Percentiles rank a stretch among this genome's conserved stretches.
phyloP scores from a whole-genome alignment of 805 yeast species.

The Priceomyces melissophilus region DNA sequence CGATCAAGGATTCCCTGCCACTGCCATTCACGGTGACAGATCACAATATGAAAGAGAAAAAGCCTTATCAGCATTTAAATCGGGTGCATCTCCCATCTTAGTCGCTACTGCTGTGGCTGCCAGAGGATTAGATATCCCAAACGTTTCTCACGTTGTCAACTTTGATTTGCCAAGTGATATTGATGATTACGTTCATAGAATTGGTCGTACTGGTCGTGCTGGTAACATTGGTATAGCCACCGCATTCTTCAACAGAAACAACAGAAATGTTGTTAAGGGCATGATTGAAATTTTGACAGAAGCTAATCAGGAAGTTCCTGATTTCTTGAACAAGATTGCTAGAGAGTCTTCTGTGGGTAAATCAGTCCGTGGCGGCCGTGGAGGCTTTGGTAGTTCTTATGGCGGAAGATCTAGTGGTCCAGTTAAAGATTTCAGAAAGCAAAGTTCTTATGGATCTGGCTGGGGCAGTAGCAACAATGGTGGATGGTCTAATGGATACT shows the following conservation, averaged over 20 bases:
- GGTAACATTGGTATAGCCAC: constrained; percentile 99
- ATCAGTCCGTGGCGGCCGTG: constrained; percentile 33
- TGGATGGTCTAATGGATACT: constrained; percentile 16
- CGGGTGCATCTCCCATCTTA: constrained; percentile 87
- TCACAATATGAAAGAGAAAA: constrained; percentile 97
- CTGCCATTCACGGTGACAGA: constrained; percentile 99
- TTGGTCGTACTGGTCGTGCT: constrained; percentile 99
- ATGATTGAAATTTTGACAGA: constrained; percentile 82
- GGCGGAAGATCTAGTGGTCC: constrained; percentile 50
- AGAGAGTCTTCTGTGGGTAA: constrained; percentile 66
- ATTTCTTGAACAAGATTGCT: constrained; percentile 72
- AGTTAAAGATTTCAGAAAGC: constrained; percentile 53
- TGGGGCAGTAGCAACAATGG: constrained; percentile 22
- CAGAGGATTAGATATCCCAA: constrained; percentile 99
- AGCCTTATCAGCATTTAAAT: constrained; percentile 90
- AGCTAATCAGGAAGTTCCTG: constrained; percentile 97
- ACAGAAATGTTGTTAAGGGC: constrained; percentile 84
- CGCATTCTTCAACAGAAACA: constrained; percentile 96
- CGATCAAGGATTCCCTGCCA: constrained; percentile 89
- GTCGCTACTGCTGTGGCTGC: constrained; percentile 99
- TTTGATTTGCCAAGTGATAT: constrained; percentile 95
- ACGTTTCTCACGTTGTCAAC: constrained; percentile 96
- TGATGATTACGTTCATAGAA: constrained; percentile 98
- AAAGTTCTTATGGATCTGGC: constrained; percentile 35
- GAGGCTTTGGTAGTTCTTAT: constrained; percentile 46